Conservation (phyloP, 2,329 filamentous ascomycete genomes). For the Stagonosporopsis cucurbitacearum region DNA sequence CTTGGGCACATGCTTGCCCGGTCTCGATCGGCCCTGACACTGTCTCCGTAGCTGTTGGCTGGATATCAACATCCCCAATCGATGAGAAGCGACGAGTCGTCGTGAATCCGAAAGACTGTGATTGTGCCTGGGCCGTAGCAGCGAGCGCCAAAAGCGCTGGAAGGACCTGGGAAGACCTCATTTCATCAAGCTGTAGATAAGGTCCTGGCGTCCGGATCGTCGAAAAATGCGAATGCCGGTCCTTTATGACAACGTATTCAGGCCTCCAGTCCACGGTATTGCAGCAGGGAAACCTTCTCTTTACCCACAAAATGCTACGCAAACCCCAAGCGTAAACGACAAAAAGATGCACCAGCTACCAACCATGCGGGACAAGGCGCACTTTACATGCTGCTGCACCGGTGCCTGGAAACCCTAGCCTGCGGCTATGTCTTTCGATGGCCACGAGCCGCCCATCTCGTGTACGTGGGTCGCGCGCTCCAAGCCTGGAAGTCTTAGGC, state of each 20-base stretch:
- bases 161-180: conserved; percentile 29
- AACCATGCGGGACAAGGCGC: conserved; percentile 4
- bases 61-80: conserved; percentile 30
- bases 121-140: conserved; percentile 26
- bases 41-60: conserved; percentile 38
- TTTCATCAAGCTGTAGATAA: conserved; percentile 6
- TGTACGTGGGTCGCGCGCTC: conserved; percentile 19
- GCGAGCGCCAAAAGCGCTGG: conserved; percentile 27
- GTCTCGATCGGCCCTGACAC: conserved; percentile 41
- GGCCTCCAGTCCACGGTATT: not conserved
- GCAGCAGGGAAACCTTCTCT: not conserved
- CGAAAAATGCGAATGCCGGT: not conserved
- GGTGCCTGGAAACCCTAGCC: conserved; percentile 2
- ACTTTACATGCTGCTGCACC: conserved; percentile 16
- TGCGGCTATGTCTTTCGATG: not conserved
- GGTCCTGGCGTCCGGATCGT: not conserved
- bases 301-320: not conserved
- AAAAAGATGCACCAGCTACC: not conserved
- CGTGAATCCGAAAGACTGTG: conserved; percentile 8
- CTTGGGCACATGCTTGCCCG: conserved; percentile 36
- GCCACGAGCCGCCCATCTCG: conserved; percentile 8
- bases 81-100: conserved; percentile 20
- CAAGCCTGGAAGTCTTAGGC: conserved; percentile 7
- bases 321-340: not conserved
- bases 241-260: conserved; percentile 8